phyloP scores from a whole-genome alignment of 257 asterid genomes.

The Paulownia fortunei region DNA sequence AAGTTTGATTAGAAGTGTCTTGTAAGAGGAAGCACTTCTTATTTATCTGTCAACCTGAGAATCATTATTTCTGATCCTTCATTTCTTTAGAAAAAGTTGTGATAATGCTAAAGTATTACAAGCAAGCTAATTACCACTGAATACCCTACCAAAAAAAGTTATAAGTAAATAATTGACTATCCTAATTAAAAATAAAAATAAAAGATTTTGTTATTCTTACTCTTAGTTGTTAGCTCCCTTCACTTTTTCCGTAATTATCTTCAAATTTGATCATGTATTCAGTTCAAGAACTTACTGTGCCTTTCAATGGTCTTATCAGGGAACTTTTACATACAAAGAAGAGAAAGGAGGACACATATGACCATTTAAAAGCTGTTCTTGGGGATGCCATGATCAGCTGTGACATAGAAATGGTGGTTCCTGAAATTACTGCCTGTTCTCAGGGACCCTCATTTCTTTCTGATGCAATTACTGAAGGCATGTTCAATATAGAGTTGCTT shows the following conservation, averaged over 20 bases:
- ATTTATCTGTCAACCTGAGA: too few species aligned
- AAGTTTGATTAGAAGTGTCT: too few species aligned
- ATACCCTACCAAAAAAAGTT: too few species aligned
- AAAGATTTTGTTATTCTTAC: too few species aligned
- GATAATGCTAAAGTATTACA: too few species aligned
- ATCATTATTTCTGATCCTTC: too few species aligned
- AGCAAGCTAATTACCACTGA: too few species aligned
- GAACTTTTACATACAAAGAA: slow-evolving; percentile 68
- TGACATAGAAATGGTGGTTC: slow-evolving; percentile 73
- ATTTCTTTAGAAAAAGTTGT: too few species aligned
- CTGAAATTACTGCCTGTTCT: slow-evolving; percentile 67
- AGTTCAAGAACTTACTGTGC: neutral
- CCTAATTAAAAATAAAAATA: too few species aligned
- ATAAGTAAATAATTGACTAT: too few species aligned
- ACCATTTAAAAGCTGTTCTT: slow-evolving; percentile 58
- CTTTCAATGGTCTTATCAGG: slow-evolving; percentile 46
- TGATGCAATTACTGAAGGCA: slow-evolving; percentile 58
- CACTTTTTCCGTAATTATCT: neutral
- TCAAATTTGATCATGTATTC: neutral
- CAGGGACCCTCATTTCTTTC: slow-evolving; percentile 75
- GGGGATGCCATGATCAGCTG: slow-evolving; percentile 67
- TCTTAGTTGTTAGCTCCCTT: too few species aligned
- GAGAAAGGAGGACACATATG: slow-evolving; percentile 68
- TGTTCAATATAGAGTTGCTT: slow-evolving; percentile 51
- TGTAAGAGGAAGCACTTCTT: too few species aligned